phyloP scores from a whole-genome alignment of 2,329 filamentous ascomycete genomes.

The Aspergillus japonicus region DNA sequence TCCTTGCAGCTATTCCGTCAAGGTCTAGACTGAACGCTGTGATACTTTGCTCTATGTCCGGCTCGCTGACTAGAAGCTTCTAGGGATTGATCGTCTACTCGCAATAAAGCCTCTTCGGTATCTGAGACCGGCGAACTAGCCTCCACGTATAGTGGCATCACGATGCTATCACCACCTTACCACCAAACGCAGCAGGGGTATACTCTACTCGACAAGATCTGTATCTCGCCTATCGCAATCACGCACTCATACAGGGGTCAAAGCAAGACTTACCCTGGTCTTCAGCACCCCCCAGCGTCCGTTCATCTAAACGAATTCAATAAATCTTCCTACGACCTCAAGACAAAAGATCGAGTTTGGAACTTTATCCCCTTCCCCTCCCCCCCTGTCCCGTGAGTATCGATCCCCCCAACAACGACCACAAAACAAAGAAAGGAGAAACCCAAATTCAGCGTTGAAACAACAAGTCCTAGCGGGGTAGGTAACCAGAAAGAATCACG shows the following conservation, averaged over 20 bases:
- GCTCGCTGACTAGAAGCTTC: not conserved
- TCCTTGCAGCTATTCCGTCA: slow-evolving; percentile 1
- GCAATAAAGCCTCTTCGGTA: no score
- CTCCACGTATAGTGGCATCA: no score
- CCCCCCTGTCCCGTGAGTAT: not conserved
- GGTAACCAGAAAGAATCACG: not conserved
- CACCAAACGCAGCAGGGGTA: no score
- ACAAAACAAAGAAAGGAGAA: not conserved
- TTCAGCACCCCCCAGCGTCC: not conserved
- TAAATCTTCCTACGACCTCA: not conserved
- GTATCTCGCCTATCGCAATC: slow-evolving; percentile 2
- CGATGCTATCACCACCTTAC: no score
- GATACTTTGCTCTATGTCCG: not conserved
- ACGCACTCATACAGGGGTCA: not conserved
- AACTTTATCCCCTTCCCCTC: not conserved
- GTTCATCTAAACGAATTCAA: not conserved
- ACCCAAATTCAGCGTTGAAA: not conserved
- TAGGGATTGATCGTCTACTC: no score
- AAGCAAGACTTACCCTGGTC: no score
- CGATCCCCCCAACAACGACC: slow-evolving; percentile 3
- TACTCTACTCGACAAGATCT: not conserved
- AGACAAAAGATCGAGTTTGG: not conserved
- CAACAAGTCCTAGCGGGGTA: not conserved
- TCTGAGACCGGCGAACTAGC: no score
- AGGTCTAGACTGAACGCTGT: not conserved